A percentile compares a stretch with the other conserved stretches of the same genome.
Evolutionary conservation across 208 protist species (phyloP).

Genomic region (Phytomonas sp.): DNA sequence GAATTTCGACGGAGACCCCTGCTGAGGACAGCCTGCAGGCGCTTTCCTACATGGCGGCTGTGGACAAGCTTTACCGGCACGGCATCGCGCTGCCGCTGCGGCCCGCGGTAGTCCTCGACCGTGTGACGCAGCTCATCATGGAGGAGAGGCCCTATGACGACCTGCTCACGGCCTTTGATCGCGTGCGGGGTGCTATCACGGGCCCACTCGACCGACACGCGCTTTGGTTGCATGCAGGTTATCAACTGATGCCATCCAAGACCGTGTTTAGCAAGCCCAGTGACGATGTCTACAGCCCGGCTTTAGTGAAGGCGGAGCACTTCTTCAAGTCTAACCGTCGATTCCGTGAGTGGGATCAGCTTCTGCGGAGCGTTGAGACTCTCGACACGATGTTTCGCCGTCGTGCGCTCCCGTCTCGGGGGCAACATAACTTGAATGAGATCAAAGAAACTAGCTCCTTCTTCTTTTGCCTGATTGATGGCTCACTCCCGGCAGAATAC

Average conservation of each 20-base stretch:
- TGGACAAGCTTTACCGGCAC: conserved; percentile 49
- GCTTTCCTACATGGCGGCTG: conserved; percentile 49
- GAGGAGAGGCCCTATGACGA: conserved; percentile 63
- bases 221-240: conserved; percentile 78
- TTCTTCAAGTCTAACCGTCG: conserved; percentile 39
- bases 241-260: conserved; percentile 55
- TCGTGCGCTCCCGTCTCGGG: conserved; percentile 20
- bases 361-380: conserved; percentile 55
- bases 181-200: conserved; percentile 65
- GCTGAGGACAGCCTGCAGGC: conserved; percentile 14
- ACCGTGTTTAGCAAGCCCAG: conserved; percentile 77
- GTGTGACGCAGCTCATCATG: conserved; percentile 48
- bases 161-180: conserved; percentile 72
- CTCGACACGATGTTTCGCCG: conserved; percentile 66
- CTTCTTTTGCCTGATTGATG: conserved; percentile 82
- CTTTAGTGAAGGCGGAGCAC: conserved; percentile 40
- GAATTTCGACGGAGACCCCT: conserved; percentile 13
- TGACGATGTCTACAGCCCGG: conserved; percentile 56
- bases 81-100: conserved; percentile 53
- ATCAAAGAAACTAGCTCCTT: conserved; percentile 63
- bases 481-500: conserved; percentile 49
- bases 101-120: conserved; percentile 41
- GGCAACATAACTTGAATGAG: conserved; percentile 36
- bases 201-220: conserved; percentile 74
- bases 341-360: conserved; percentile 61